Evolutionary conservation across 2,329 filamentous ascomycete genomes (phyloP).

Genomic region (Epichloe amarillans): DNA sequence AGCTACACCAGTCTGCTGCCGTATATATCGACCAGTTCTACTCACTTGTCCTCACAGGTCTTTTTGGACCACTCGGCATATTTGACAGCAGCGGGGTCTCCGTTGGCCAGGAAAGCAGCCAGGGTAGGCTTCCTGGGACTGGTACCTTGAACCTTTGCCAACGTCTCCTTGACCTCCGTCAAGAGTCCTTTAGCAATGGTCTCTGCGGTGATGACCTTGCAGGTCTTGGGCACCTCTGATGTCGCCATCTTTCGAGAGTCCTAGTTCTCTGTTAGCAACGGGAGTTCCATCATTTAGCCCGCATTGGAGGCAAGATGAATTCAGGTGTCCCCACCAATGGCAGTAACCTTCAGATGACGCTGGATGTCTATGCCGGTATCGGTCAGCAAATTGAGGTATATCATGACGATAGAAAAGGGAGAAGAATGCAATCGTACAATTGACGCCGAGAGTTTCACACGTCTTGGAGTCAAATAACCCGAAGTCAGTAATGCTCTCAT

Average conservation of each 20-base stretch:
- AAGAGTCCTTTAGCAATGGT: slow-evolving; percentile 75
- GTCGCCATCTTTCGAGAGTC: slow-evolving; percentile 13
- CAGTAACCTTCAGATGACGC: neutral
- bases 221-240: slow-evolving; percentile 46
- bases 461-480: neutral
- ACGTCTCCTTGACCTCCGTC: slow-evolving; percentile 60
- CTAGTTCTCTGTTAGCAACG: neutral
- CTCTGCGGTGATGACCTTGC: slow-evolving; percentile 86
- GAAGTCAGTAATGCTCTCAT: slow-evolving; percentile 1
- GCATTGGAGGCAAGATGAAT: neutral
- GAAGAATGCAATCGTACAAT: neutral
- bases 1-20: slow-evolving; percentile 1
- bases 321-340: neutral
- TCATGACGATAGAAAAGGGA: neutral
- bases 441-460: neutral
- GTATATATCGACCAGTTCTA: slow-evolving; percentile 5
- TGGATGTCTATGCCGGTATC: neutral
- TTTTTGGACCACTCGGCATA: slow-evolving; percentile 97
- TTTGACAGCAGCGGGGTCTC: slow-evolving; percentile 78
- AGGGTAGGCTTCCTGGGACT: slow-evolving; percentile 52
- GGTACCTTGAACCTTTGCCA: slow-evolving; percentile 54
- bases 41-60: slow-evolving; percentile 92
- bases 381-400: neutral
- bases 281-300: neutral
- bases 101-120: slow-evolving; percentile 84